Evolutionary conservation across 1,139 yeast genomes (phyloP).

Genomic region (Saccharomyces hybrid): DNA sequence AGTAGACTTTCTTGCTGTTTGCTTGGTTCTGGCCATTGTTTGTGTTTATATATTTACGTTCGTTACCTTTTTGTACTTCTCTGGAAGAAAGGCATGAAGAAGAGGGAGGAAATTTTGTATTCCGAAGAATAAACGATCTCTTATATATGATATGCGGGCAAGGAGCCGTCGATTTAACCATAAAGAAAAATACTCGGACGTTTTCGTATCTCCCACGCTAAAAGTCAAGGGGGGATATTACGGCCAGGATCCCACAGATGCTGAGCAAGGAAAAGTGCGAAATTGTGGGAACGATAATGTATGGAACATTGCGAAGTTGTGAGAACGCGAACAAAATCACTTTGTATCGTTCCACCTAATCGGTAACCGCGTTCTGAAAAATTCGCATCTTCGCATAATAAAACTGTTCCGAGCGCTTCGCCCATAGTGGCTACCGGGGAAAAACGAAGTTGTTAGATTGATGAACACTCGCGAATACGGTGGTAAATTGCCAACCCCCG

Average conservation of each 20-base stretch:
- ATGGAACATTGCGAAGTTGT: neutral
- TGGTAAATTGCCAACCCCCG: neutral
- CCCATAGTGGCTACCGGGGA: neutral
- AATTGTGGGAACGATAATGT: neutral
- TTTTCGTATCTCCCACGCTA: neutral
- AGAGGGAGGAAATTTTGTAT: neutral
- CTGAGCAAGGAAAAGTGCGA: neutral
- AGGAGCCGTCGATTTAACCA: neutral
- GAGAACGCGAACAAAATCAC: neutral
- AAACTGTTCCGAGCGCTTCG: neutral
- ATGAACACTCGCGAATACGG: neutral
- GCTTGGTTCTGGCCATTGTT: slow-evolving; percentile 94
- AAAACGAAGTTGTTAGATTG: neutral
- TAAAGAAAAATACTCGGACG: neutral
- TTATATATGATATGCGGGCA: neutral
- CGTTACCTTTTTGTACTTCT: too few relatives aligned
- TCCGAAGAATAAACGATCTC: neutral
- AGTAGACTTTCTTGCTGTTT: slow-evolving; percentile 96
- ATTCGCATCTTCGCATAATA: neutral
- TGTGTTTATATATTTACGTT: neutral
- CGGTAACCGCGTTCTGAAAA: neutral
- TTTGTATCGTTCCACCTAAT: neutral
- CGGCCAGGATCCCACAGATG: neutral
- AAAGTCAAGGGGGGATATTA: neutral
- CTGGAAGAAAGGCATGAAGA: neutral